Evolutionary conservation across 352 stramenopile species (phyloP).

Genomic region (Pythium pyrilobum): DNA sequence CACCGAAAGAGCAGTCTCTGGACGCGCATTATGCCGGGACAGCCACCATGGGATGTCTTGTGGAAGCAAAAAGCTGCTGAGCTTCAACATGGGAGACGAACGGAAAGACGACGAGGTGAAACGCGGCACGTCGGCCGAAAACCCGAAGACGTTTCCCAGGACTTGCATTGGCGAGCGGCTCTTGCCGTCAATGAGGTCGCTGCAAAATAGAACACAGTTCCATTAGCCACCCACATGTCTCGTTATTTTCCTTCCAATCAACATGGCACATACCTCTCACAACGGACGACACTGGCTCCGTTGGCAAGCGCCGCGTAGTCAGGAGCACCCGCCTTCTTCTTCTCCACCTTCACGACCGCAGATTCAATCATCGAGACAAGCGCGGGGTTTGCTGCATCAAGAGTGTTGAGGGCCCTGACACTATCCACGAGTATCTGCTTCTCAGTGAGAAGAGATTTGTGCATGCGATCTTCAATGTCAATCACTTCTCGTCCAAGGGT

Average conservation of each 20-base stretch:
- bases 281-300: constrained; percentile 52
- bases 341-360: constrained; percentile 24
- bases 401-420: constrained; percentile 37
- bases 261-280: constrained; percentile 47
- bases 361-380: constrained; percentile 51
- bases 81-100: constrained; percentile 35
- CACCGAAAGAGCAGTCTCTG: constrained; percentile 78
- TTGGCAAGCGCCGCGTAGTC: constrained; percentile 69
- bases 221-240: too few species aligned
- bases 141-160: constrained; percentile 27
- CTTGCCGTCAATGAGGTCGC: constrained; percentile 47
- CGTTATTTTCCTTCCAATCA: too few species aligned
- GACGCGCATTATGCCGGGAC: constrained; percentile 62
- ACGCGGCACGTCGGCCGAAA: constrained; percentile 7
- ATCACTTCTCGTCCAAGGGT: constrained; percentile 47
- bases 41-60: constrained; percentile 69
- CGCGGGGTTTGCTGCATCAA: constrained; percentile 53
- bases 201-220: constrained; percentile 18
- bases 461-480: constrained; percentile 54
- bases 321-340: constrained; percentile 48
- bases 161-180: constrained; percentile 26
- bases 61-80: constrained; percentile 8
- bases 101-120: constrained; percentile 60
- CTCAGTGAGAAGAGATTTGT: constrained; percentile 48
- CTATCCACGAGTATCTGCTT: constrained; percentile 51